A percentile compares a stretch with the other conserved stretches of the same genome.
phyloP scores from a whole-genome alignment of 2,329 filamentous ascomycete species.

The Trichoderma sp. region DNA sequence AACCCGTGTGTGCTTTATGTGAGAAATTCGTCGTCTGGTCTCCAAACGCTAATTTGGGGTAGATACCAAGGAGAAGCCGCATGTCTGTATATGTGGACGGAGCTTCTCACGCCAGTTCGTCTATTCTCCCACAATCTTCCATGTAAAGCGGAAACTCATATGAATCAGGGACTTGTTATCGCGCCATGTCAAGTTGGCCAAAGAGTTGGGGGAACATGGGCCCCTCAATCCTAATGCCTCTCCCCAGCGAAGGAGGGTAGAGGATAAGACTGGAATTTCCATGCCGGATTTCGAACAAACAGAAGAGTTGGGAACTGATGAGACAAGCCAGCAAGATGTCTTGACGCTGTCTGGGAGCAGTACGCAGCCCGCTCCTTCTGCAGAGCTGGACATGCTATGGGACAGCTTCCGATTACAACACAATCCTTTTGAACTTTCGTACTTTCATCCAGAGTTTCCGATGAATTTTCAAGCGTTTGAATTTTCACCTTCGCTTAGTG shows the following conservation, averaged over 20 bases:
- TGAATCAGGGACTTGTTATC: conserved; percentile 4
- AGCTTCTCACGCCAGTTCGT: conserved; percentile 15
- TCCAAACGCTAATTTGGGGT: not conserved
- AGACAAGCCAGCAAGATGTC: not conserved
- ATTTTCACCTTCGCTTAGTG: not conserved
- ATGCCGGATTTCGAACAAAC: not conserved
- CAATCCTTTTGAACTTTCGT: conserved; percentile 7
- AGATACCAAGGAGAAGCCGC: conserved; percentile 21
- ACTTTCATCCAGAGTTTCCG: conserved; percentile 1
- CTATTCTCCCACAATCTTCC: not conserved
- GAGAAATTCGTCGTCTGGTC: not conserved
- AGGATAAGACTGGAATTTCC: not conserved
- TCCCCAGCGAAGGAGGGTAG: not conserved
- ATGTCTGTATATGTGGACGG: conserved; percentile 18
- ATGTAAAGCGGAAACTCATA: not conserved
- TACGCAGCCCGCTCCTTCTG: not conserved
- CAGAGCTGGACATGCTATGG: conserved; percentile 12
- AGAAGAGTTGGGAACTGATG: not conserved
- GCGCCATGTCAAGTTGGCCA: conserved; percentile 14
- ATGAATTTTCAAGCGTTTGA: conserved; percentile 8
- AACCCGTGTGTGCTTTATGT: not conserved
- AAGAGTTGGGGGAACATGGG: conserved; percentile 11
- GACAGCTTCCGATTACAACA: conserved; percentile 9
- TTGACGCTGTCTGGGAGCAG: not conserved
- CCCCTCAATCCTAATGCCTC: not conserved